phyloP scores from a whole-genome alignment of 2,329 filamentous ascomycete genomes.

The Diaporthe australafricana region DNA sequence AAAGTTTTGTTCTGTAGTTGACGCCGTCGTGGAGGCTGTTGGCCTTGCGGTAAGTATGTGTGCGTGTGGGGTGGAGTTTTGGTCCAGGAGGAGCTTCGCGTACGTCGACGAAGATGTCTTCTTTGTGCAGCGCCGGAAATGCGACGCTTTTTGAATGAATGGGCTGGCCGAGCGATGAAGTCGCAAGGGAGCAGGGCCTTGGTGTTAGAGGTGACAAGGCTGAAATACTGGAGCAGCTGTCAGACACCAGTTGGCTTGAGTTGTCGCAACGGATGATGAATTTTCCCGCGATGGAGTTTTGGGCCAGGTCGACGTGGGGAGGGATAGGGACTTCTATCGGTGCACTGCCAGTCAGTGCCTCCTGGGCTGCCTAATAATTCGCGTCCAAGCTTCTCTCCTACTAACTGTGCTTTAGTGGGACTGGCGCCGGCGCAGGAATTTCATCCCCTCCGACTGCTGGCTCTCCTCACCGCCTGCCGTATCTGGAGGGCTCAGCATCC shows the following conservation, averaged over 20 bases:
- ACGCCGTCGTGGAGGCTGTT: constrained; percentile 22
- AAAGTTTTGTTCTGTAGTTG: constrained; percentile 22
- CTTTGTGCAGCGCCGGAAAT: not conserved
- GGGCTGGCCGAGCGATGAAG: constrained; percentile 6
- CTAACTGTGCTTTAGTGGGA: constrained; percentile 23
- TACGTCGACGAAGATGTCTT: constrained; percentile 29
- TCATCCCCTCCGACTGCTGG: constrained; percentile 11
- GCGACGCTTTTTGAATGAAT: not conserved
- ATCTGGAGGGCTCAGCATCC: not conserved
- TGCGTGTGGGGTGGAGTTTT: constrained; percentile 23
- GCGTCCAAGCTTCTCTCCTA: constrained; percentile 17
- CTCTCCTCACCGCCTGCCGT: constrained; percentile 11
- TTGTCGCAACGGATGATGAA: constrained; percentile 31
- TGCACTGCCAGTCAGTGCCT: not conserved
- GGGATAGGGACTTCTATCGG: constrained; percentile 2
- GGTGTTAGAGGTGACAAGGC: constrained; percentile 5
- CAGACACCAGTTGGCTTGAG: constrained; percentile 12
- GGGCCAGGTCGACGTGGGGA: constrained; percentile 26
- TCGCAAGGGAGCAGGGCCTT: not conserved
- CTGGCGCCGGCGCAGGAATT: constrained; percentile 27
- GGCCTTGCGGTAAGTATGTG: not conserved
- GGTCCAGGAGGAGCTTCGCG: constrained; percentile 21
- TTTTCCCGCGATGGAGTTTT: constrained; percentile 37
- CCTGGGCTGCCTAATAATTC: constrained; percentile 4
- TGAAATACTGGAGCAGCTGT: constrained; percentile 12